Base-by-base conservation (phyloP, 2,329 filamentous ascomycete species). In the Aspergillus piperis region DNA sequence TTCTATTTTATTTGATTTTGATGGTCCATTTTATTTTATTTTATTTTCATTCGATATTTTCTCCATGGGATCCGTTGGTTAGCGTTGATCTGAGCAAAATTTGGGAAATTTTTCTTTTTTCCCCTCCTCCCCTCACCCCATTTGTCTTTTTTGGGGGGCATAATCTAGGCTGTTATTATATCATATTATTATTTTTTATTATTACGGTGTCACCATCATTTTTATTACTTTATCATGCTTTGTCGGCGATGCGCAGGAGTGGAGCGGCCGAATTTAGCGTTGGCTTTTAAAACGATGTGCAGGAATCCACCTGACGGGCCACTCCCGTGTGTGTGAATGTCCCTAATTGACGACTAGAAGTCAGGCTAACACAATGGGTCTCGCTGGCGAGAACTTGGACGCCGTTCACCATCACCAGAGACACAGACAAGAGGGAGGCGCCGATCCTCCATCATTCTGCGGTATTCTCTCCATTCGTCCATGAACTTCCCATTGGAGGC, bases 181-280 rank as follows among this genome's bases (percentile, higher is more conserved):
- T 36, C 32, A 36, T 36, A 15, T 15, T 36, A 36, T 36, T 36
- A 36, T 36, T 36, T 6, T 36, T 36, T 54, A 44, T 54, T 47
- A 39, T 21, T 44, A 8, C 25, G 25, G 38, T 44, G 52, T 47
- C 21, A 39, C 27, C 36, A 39, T 54, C 36, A 41, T 44, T 54
- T 44, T 47, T 54, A 54, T 54, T 54, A 54, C 52, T 44, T 38
- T 44, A 54, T 54, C 52, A 36, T 54, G 38, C 52, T 54, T 54
- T 54, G 52, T 32, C 30, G 38, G 52, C 42, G 52, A 54, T 47
- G 64, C 62, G 58, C 62, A 54, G 60, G 50, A 36, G 57, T 58
- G 55, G 41, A 58, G 42, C 41, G 54, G 21, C 30, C 36, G 44
- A 53, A 42, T 38, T 61, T 61, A 49, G 59, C 54, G 59, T 54